These are phyloP conservation scores for Exophiala lecanii-corni DNA, from an alignment of 2,329 filamentous ascomycete genomes.

Conservation along the genomic window DNA sequence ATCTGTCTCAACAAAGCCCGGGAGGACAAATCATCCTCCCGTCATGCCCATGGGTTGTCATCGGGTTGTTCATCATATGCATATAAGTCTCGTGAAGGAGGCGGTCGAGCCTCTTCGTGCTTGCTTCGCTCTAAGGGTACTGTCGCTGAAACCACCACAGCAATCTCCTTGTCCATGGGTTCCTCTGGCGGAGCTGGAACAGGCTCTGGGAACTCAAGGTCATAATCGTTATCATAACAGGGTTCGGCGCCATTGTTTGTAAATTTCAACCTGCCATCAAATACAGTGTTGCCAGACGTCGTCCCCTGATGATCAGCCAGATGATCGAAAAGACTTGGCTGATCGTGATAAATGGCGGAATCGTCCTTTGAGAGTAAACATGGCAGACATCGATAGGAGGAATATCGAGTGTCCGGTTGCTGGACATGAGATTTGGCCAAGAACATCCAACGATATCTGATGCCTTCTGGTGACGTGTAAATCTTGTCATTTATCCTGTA, in stretches of 20 bases:
- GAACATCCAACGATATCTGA: constrained; percentile 43
- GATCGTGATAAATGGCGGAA: constrained; percentile 3
- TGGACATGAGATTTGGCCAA: constrained; percentile 43
- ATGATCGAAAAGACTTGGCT: constrained; percentile 6
- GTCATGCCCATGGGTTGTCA: constrained; percentile 12
- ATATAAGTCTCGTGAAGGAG: background rate
- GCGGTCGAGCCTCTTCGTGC: background rate
- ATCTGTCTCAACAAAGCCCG: no score
- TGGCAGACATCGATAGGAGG: constrained; percentile 12
- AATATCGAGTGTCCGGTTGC: background rate
- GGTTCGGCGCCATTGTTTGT: constrained; percentile 7
- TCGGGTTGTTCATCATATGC: constrained; percentile 3
- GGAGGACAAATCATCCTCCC: no score
- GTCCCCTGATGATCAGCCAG: constrained; percentile 10
- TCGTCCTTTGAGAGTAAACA: constrained; percentile 10
- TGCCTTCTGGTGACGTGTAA: constrained; percentile 23
- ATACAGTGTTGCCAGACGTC: constrained; percentile 1
- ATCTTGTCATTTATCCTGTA: constrained; percentile 4
- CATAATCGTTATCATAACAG: constrained; percentile 3
- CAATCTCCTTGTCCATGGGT: constrained; percentile 3
- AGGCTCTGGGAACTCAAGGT: constrained; percentile 5
- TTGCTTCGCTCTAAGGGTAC: background rate
- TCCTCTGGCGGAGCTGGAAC: background rate
- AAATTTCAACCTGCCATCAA: constrained; percentile 10
- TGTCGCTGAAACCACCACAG: constrained; percentile 8